Evolutionary conservation across 805 yeast genomes (phyloP), one percentile per base, ranked within the genome.

Genomic region (Metschnikowia drakensbergensis): DNA sequence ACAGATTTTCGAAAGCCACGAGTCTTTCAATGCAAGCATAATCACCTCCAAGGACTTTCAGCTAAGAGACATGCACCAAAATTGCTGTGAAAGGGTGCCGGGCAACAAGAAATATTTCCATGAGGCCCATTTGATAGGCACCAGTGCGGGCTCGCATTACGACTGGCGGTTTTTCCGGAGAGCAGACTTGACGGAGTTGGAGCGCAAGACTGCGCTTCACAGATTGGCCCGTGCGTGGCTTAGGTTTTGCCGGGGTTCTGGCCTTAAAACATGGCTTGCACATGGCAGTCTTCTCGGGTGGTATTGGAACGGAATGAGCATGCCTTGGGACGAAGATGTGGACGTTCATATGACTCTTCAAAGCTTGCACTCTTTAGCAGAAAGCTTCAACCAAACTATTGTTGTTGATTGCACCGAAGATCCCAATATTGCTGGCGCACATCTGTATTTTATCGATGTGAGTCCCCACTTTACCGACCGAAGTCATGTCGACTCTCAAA

Each of bases 311-410:
- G 87, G 88, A 0, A 54, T 78, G 46, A 66, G 71, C 5, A 73
- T 83, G 61, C 85, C 86, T 0, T 83, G 87, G 86, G 89, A 83
- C 59, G 71, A 74, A 47, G 89, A 83, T 60, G 65, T 80, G 44
- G 89, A 83, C 65, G 81, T 83, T 26, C 85, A 83, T 54, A 74
- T 83, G 70, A 79, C 88, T 1, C 67, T 78, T 49, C 61, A 53
- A 10, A 77, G 79, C 36, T 59, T 82, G 51, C 68, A 72, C 50
- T 59, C 59, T 37, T 56, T 82, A 37, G 80, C 81, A 7, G 67
- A 74, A 52, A 58, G 63, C n/a, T 77, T 67, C 58, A 79, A 81
- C 50, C 75, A 78, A 53, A 33, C 54, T 5, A 23, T 55, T 28
- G 52, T 57, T 9, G 42, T 51, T 13, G 58, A 54, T 40, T 56